Conservation (phyloP, 345 rosid genomes). For the Populus alba region DNA sequence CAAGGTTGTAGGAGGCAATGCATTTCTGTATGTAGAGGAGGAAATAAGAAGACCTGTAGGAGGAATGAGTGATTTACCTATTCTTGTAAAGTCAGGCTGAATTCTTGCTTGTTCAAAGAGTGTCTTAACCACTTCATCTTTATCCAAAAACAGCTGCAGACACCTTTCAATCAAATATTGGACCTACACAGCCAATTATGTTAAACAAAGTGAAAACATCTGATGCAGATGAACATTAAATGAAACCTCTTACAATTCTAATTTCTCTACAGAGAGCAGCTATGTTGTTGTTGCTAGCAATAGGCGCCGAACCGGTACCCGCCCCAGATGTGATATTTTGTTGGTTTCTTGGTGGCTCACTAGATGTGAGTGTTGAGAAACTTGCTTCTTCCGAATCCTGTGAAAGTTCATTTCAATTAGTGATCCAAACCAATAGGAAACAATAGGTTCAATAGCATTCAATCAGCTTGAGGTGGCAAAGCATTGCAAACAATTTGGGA, state of each 20-base stretch:
- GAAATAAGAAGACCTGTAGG: background rate
- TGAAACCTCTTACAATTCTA: constrained; percentile 9
- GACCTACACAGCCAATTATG: constrained; percentile 30
- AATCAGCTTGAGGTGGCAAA: background rate
- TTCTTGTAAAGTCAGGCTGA: constrained; percentile 42
- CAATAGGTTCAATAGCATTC: background rate
- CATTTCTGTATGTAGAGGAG: background rate
- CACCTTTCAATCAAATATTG: constrained; percentile 59
- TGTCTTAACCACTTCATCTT: constrained; percentile 44
- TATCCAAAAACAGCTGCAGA: constrained; percentile 53
- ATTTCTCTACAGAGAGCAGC: constrained; percentile 2
- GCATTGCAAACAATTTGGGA: background rate
- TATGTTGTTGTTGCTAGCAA: background rate
- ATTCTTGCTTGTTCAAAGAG: constrained; percentile 39
- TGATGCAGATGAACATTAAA: background rate
- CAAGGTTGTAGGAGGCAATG: background rate
- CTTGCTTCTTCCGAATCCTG: background rate
- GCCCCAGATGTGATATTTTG: background rate
- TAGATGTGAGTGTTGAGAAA: no score
- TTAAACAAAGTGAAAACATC: background rate
- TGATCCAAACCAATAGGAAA: background rate
- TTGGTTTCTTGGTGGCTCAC: background rate
- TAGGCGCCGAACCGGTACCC: background rate
- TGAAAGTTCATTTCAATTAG: background rate
- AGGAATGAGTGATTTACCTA: constrained; percentile 28